A percentile compares a stretch with the other conserved stretches of the same genome.
These are phyloP conservation scores for Emmonsiellopsis sp. DNA, from an alignment of 2,329 filamentous ascomycete genomes.

Conservation along the genomic window DNA sequence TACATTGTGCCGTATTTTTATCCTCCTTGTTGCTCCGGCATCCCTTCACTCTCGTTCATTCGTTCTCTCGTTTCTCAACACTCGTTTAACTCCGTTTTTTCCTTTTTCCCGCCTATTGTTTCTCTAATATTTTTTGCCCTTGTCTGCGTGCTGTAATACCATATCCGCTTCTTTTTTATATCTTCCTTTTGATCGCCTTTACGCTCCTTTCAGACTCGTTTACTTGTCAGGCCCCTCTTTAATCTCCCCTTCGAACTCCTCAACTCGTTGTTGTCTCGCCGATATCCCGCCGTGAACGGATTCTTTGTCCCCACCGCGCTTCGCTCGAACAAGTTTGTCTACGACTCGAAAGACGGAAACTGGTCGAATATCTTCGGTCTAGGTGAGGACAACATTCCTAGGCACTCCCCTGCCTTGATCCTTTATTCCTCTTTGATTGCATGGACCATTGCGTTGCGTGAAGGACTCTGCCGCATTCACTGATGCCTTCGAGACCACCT, in stretches of 20 bases:
- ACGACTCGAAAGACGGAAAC: not conserved
- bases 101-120: constrained; percentile 21
- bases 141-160: not conserved
- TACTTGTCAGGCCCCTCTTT: constrained; percentile 32
- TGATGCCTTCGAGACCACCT: not conserved
- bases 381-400: not conserved
- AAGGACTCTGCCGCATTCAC: not conserved
- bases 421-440: not conserved
- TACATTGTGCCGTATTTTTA: constrained; percentile 4
- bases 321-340: not conserved
- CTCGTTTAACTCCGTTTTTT: constrained; percentile 12
- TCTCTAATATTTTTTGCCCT: constrained; percentile 10
- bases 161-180: not conserved
- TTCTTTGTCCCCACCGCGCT: not conserved
- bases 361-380: not conserved
- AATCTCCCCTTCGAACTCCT: constrained; percentile 4
- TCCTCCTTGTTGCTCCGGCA: constrained; percentile 4
- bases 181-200: not conserved
- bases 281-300: not conserved
- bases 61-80: constrained; percentile 9
- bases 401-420: not conserved
- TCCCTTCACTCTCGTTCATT: constrained; percentile 1
- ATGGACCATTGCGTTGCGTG: not conserved
- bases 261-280: not conserved
- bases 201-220: not conserved